These are phyloP conservation scores for Microsporum canis DNA, from an alignment of 2,329 filamentous ascomycete genomes.

Conservation along the genomic window DNA sequence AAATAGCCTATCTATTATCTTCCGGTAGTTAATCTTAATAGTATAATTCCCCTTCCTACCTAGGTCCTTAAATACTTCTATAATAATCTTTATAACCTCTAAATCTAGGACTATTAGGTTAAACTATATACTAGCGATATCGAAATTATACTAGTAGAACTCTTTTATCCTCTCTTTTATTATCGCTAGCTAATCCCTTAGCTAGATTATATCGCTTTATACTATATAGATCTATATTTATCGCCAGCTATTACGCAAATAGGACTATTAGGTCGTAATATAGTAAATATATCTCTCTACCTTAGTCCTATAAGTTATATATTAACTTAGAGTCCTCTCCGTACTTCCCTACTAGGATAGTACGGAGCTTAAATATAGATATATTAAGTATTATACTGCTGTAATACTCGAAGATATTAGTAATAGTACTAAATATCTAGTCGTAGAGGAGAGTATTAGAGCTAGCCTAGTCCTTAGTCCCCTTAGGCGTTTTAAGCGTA, in stretches of 20 bases:
- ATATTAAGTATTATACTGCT: constrained; percentile 71
- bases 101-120: constrained; percentile 88
- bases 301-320: constrained; percentile 79
- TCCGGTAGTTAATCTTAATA: constrained; percentile 91
- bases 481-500: constrained; percentile 79
- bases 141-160: constrained; percentile 96
- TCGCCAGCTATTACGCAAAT: constrained; percentile 83
- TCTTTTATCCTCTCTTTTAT: constrained; percentile 88
- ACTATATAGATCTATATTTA: constrained; percentile 69
- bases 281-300: constrained; percentile 72
- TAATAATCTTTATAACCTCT: constrained; percentile 73
- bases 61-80: constrained; percentile 73
- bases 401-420: constrained; percentile 71
- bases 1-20: constrained; percentile 87
- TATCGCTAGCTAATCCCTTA: constrained; percentile 76
- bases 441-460: constrained; percentile 70
- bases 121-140: constrained; percentile 70
- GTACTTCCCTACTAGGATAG: constrained; percentile 81
- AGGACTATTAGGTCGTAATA: constrained; percentile 83
- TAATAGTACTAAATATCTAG: constrained; percentile 65
- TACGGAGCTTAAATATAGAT: constrained; percentile 72
- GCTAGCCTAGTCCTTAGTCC: constrained; percentile 77
- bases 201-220: constrained; percentile 95
- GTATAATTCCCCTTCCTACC: constrained; percentile 64
- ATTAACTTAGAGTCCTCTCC: constrained; percentile 88